Evolutionary conservation across 768 basidiomycete species (phyloP).

Genomic region (Leccinum truebloodii): DNA sequence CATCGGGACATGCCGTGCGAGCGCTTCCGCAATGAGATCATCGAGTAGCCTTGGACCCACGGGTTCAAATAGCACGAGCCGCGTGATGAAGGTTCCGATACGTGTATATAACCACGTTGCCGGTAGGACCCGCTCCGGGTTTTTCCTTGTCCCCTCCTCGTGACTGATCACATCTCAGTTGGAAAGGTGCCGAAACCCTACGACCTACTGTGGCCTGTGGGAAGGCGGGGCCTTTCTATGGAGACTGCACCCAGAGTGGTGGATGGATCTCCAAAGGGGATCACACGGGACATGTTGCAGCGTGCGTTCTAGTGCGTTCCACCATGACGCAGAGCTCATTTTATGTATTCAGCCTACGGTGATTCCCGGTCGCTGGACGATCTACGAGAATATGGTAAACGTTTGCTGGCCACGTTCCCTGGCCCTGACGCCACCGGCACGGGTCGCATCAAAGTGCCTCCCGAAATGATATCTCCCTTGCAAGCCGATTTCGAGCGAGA

Average conservation of each 20-base stretch:
- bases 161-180: slow-evolving; percentile 36
- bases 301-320: slow-evolving; percentile 18
- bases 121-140: slow-evolving; percentile 45
- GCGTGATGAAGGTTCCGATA: slow-evolving; percentile 90
- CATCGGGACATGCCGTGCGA: slow-evolving; percentile 82
- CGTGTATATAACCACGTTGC: slow-evolving; percentile 86
- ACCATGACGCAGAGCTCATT: slow-evolving; percentile 3
- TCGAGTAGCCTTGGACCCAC: slow-evolving; percentile 35
- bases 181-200: slow-evolving; percentile 63
- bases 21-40: slow-evolving; percentile 30
- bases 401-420: slow-evolving; percentile 49
- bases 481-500: slow-evolving; percentile 30
- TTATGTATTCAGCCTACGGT: slow-evolving; percentile 13
- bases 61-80: slow-evolving; percentile 56
- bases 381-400: slow-evolving; percentile 53
- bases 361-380: slow-evolving; percentile 40
- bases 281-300: neutral
- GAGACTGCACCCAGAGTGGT: slow-evolving; percentile 31
- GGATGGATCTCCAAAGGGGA: slow-evolving; percentile 22
- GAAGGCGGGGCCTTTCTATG: slow-evolving; percentile 35
- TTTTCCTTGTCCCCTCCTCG: neutral
- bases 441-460: slow-evolving; percentile 26
- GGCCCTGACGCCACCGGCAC: slow-evolving; percentile 30
- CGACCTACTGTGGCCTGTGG: slow-evolving; percentile 82
- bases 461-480: slow-evolving; percentile 26